phyloP scores from a whole-genome alignment of 495 filamentous ascomycete species.

The Neurospora sp. region DNA sequence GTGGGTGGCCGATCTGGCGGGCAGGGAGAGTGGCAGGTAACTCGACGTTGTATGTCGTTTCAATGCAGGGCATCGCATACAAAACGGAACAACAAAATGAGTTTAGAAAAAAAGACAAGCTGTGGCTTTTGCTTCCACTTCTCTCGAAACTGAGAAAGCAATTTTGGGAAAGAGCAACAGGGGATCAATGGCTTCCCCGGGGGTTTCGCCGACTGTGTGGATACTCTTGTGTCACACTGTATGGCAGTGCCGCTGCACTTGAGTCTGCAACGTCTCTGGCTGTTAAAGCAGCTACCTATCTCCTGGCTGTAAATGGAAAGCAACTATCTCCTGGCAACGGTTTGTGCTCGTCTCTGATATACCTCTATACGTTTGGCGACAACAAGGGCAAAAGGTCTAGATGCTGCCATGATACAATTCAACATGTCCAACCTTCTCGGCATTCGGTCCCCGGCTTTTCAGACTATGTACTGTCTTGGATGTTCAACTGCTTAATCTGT shows the following conservation, averaged over 20 bases:
- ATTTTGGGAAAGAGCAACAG: neutral
- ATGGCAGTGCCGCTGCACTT: neutral
- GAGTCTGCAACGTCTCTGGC: too few species aligned
- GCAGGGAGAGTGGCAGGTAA: neutral
- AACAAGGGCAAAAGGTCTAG: neutral
- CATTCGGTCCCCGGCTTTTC: neutral
- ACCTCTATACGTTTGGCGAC: neutral
- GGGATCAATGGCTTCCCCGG: neutral
- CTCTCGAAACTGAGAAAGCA: neutral
- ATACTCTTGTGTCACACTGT: neutral
- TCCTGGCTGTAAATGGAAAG: too few species aligned
- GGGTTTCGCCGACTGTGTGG: neutral
- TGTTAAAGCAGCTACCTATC: too few species aligned
- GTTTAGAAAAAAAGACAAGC: neutral
- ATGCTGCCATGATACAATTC: neutral
- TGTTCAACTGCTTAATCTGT: neutral
- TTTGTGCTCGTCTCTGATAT: too few species aligned
- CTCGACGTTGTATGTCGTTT: neutral
- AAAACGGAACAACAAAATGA: neutral
- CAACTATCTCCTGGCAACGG: too few species aligned
- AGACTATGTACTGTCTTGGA: neutral
- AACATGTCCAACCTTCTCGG: neutral
- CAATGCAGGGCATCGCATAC: neutral
- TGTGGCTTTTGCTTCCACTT: neutral
- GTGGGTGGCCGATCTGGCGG: neutral